Conservation (phyloP, 2,329 filamentous ascomycete species). For the Pyrenochaeta sp. region DNA sequence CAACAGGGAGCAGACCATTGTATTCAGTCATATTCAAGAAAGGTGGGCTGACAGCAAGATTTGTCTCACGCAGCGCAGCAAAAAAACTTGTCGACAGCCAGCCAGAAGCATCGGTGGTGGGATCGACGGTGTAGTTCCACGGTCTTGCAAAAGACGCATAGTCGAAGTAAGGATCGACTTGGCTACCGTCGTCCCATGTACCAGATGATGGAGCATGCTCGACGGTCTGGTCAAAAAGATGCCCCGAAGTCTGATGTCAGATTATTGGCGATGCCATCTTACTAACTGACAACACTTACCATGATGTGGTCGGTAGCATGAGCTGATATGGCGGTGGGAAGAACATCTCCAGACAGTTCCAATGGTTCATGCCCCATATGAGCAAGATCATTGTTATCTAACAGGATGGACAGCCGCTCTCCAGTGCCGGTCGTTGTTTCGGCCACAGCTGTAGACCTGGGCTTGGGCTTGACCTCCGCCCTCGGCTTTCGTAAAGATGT, state of each 20-base stretch:
- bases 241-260: not conserved
- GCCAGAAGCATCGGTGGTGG: not conserved
- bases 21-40: not conserved
- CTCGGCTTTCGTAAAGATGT: conserved; percentile 1
- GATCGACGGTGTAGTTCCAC: conserved; percentile 6
- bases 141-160: conserved; percentile 10
- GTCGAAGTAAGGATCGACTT: conserved; percentile 10
- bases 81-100: conserved; percentile 12
- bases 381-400: not conserved
- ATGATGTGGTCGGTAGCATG: not conserved
- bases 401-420: not conserved
- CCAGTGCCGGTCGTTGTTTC: no score
- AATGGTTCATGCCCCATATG: no score
- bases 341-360: not conserved
- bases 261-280: not conserved
- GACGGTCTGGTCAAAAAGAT: not conserved
- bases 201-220: not conserved
- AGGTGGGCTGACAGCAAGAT: conserved; percentile 9
- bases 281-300: no score
- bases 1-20: not conserved
- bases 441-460: not conserved
- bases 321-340: not conserved
- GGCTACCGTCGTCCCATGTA: not conserved
- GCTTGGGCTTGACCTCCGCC: not conserved
- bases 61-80: conserved; percentile 10